phyloP scores from a whole-genome alignment of 345 rosid species.

The Tarenaya hassleriana region DNA sequence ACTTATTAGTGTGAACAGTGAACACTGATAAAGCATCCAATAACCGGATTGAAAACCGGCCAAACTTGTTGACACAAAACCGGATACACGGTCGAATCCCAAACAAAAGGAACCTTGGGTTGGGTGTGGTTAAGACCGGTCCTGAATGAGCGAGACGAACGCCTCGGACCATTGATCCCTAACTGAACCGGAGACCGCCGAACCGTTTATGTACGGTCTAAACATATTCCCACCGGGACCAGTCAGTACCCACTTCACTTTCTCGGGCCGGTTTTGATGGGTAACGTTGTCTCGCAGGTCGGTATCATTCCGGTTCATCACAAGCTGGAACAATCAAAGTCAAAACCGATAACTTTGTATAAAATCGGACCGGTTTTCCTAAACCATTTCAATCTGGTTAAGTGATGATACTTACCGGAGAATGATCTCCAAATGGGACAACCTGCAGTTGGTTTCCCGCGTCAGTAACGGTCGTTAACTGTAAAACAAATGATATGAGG shows the following conservation, averaged over 20 bases:
- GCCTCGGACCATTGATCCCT: conserved; percentile 46
- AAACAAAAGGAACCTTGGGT: too few species aligned
- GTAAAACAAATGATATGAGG: neutral
- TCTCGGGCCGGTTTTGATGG: conserved; percentile 31
- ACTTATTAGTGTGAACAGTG: too few species aligned
- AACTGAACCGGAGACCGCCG: conserved; percentile 33
- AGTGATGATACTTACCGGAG: conserved; percentile 12
- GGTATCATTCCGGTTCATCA: neutral
- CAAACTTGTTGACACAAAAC: too few species aligned
- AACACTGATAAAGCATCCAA: too few species aligned
- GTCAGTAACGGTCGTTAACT: neutral
- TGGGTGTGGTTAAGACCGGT: conserved; percentile 15
- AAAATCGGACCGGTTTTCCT: conserved; percentile 6
- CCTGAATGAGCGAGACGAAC: conserved; percentile 30
- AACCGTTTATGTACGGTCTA: conserved; percentile 35
- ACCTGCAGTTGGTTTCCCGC: too few species aligned
- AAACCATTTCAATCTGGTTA: too few species aligned
- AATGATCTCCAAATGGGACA: neutral
- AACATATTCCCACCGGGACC: conserved; percentile 37
- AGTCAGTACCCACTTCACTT: conserved; percentile 54
- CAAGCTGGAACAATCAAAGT: conserved; percentile 13
- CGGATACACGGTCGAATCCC: too few species aligned
- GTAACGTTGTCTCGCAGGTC: conserved; percentile 11
- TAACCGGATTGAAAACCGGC: too few species aligned
- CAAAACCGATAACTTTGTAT: neutral